phyloP scores from a whole-genome alignment of 2,329 filamentous ascomycete genomes.

The Colletotrichum tabaci region DNA sequence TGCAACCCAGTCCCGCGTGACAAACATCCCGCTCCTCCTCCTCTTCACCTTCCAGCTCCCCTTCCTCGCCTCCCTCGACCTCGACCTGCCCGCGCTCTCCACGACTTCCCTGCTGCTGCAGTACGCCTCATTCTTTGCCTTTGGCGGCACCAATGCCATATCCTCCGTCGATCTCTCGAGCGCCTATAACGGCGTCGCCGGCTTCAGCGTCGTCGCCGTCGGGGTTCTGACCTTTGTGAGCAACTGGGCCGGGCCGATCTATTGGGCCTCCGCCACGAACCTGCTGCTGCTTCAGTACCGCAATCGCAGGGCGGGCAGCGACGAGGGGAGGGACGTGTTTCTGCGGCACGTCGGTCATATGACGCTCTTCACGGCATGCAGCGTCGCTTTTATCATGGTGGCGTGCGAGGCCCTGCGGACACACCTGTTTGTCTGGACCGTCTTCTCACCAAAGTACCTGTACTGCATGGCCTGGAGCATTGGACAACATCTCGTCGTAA shows the following conservation, averaged over 20 bases:
- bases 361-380: constrained; percentile 79
- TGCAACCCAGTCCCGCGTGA: constrained; percentile 86
- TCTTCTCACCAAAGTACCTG: constrained; percentile 96
- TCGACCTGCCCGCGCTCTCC: constrained; percentile 72
- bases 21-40: constrained; percentile 89
- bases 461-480: constrained; percentile 92
- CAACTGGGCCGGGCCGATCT: constrained; percentile 94
- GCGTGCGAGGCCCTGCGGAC: constrained; percentile 88
- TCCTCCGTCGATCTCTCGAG: constrained; percentile 95
- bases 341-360: constrained; percentile 72
- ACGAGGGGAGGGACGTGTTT: constrained; percentile 50
- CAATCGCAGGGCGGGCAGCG: constrained; percentile 48
- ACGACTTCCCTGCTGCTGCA: constrained; percentile 83
- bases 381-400: constrained; percentile 83
- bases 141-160: constrained; percentile 93
- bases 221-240: constrained; percentile 87
- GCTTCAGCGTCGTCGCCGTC: constrained; percentile 86
- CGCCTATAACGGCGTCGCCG: constrained; percentile 91
- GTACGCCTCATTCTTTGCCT: constrained; percentile 88
- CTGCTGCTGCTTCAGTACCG: constrained; percentile 65
- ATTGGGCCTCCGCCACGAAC: constrained; percentile 82
- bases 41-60: constrained; percentile 76
- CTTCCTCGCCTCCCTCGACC: constrained; percentile 62
- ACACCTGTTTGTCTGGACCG: constrained; percentile 98
- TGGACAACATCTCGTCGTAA: constrained; percentile 83